Conservation (phyloP, 768 basidiomycete genomes). For the Leccinum longicurvipes region DNA sequence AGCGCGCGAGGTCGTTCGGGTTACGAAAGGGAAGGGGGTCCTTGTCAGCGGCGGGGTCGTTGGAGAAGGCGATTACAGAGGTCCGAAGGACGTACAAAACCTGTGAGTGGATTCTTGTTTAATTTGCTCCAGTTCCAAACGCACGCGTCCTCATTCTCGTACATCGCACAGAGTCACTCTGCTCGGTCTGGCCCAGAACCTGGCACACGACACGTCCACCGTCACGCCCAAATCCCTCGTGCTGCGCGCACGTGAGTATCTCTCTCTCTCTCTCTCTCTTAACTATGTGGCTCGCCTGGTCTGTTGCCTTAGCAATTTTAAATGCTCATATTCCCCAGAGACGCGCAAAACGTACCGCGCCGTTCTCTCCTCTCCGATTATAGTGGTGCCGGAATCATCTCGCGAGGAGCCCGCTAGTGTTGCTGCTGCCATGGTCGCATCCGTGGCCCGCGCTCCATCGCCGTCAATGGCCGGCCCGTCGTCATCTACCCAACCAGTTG, state of each 20-base stretch:
- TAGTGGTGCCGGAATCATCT: slow-evolving; percentile 48
- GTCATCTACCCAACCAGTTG: not conserved
- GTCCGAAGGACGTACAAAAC: slow-evolving; percentile 72
- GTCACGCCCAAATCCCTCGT: slow-evolving; percentile 63
- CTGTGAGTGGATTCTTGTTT: slow-evolving; percentile 49
- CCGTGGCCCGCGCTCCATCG: not conserved
- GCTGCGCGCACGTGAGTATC: slow-evolving; percentile 65
- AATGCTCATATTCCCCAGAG: slow-evolving; percentile 40
- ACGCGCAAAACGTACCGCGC: slow-evolving; percentile 81
- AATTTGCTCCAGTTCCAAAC: not conserved
- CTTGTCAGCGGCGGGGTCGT: slow-evolving; percentile 68
- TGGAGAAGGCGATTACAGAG: slow-evolving; percentile 60
- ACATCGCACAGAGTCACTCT: slow-evolving; percentile 52
- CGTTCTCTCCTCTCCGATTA: slow-evolving; percentile 68
- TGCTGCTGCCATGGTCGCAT: not conserved
- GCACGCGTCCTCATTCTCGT: not conserved
- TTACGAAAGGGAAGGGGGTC: slow-evolving; percentile 76
- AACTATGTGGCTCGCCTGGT: not conserved
- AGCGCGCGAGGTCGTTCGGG: slow-evolving; percentile 71
- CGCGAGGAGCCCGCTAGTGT: not conserved
- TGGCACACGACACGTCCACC: slow-evolving; percentile 60
- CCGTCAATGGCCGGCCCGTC: not conserved
- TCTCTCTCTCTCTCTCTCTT: not conserved
- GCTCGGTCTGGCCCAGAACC: slow-evolving; percentile 66
- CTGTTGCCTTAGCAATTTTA: not conserved